phyloP scores from a whole-genome alignment of 306 rosid species.

The Cucurbita ficifolia region DNA sequence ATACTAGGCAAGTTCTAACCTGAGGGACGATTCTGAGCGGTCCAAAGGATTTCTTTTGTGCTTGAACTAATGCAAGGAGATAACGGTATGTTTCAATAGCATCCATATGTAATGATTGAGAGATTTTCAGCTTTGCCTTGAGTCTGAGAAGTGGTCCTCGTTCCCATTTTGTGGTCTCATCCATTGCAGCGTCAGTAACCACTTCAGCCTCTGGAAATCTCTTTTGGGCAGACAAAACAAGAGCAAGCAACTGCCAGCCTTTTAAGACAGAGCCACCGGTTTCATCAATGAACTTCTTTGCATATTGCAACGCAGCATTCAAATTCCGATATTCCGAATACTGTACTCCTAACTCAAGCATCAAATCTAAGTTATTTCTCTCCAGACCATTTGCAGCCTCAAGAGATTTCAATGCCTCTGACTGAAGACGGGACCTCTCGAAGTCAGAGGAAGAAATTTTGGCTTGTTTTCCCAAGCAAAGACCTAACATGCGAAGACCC shows the following conservation, averaged over 20 bases:
- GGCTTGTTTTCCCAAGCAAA: slow-evolving; percentile 70
- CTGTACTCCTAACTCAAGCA: slow-evolving; percentile 65
- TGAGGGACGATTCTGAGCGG: slow-evolving; percentile 33
- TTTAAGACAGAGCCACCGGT: slow-evolving; percentile 74
- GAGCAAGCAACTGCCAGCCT: slow-evolving; percentile 90
- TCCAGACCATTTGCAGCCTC: slow-evolving; percentile 31
- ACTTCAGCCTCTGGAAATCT: slow-evolving; percentile 70
- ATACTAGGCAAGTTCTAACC: slow-evolving; percentile 24
- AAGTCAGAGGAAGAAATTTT: slow-evolving; percentile 41
- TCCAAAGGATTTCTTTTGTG: slow-evolving; percentile 77
- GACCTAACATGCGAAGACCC: slow-evolving; percentile 67
- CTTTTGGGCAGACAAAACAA: slow-evolving; percentile 79
- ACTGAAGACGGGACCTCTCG: slow-evolving; percentile 41
- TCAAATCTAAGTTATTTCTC: slow-evolving; percentile 43
- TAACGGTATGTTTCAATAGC: slow-evolving; percentile 80
- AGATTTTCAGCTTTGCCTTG: slow-evolving; percentile 72
- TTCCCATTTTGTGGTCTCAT: slow-evolving; percentile 86
- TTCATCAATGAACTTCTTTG: slow-evolving; percentile 58
- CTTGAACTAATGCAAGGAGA: slow-evolving; percentile 96
- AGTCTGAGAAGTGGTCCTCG: slow-evolving; percentile 85
- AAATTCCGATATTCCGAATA: slow-evolving; percentile 73
- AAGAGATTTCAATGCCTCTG: slow-evolving; percentile 43
- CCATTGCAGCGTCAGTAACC: slow-evolving; percentile 88
- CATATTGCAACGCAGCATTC: slow-evolving; percentile 52
- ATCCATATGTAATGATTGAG: slow-evolving; percentile 59